A percentile compares a stretch with the other conserved stretches of the same genome.
Conservation (phyloP, 306 rosid genomes). For the Rosa lucieae region DNA sequence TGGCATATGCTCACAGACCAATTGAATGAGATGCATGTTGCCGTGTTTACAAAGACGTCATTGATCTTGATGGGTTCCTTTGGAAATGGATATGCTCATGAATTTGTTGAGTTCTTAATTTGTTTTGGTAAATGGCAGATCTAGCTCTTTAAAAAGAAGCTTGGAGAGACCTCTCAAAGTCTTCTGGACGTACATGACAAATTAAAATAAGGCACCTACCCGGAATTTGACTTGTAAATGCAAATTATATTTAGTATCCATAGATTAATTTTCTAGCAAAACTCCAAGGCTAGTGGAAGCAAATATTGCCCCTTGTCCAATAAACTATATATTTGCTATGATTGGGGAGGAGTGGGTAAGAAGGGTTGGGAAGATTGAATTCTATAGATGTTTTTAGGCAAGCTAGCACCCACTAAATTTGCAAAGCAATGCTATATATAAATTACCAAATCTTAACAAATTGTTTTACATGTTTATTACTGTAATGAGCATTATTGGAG, state of each 20-base stretch:
- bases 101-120: not conserved
- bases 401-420: not conserved
- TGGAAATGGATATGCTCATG: not conserved
- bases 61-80: not conserved
- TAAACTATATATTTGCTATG: slow-evolving; percentile 1
- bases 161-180: not conserved
- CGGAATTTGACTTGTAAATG: not conserved
- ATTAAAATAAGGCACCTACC: not conserved
- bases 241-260: not conserved
- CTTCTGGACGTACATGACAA: not conserved
- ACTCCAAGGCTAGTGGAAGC: not conserved
- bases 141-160: not conserved
- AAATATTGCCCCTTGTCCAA: not conserved
- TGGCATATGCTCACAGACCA: not conserved
- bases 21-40: not conserved
- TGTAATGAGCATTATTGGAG: not conserved
- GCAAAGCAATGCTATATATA: not conserved
- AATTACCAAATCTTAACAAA: not conserved
- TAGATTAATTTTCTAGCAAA: not conserved
- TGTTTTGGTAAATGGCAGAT: not conserved
- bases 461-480: not conserved
- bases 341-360: not conserved
- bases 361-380: not conserved
- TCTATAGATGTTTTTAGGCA: not conserved
- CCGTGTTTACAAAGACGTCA: not conserved